A percentile compares a stretch with the other conserved stretches of the same genome.
phyloP scores from a whole-genome alignment of 306 rosid genomes.

The Glycine soja region DNA sequence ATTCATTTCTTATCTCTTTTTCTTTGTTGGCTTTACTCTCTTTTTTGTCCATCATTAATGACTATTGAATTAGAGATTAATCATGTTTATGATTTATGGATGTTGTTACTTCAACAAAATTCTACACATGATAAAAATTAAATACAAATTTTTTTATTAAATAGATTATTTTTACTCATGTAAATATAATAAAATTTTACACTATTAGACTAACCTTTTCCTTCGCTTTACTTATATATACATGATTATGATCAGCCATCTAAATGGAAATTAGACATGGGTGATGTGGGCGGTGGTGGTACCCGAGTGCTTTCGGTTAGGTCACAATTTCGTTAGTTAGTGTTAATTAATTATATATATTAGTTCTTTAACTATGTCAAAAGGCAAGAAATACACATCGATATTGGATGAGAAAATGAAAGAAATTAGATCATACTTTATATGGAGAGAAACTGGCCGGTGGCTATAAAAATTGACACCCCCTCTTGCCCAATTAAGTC shows the following conservation, averaged over 20 bases:
- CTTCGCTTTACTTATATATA: not conserved
- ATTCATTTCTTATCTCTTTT: not conserved
- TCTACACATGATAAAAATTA: too few species aligned
- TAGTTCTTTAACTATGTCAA: constrained; percentile 24
- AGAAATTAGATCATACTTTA: not conserved
- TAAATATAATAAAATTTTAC: too few species aligned
- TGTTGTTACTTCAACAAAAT: too few species aligned
- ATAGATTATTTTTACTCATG: too few species aligned
- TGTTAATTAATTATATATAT: not conserved
- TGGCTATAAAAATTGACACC: constrained; percentile 26
- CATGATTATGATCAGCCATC: constrained; percentile 35
- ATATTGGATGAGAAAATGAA: constrained; percentile 5
- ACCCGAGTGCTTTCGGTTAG: constrained; percentile 23
- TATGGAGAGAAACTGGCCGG: constrained; percentile 22
- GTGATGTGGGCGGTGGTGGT: constrained; percentile 7
- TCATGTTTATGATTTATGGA: too few species aligned
- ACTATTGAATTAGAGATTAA: too few species aligned
- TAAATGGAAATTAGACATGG: constrained; percentile 3
- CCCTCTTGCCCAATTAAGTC: not conserved
- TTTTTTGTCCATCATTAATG: too few species aligned
- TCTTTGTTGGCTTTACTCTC: too few species aligned
- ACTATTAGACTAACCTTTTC: too few species aligned
- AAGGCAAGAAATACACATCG: constrained; percentile 27
- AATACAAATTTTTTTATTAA: too few species aligned
- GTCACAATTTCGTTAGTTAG: constrained; percentile 28